phyloP scores from a whole-genome alignment of 805 yeast species.

The Candida parachauliodes region DNA sequence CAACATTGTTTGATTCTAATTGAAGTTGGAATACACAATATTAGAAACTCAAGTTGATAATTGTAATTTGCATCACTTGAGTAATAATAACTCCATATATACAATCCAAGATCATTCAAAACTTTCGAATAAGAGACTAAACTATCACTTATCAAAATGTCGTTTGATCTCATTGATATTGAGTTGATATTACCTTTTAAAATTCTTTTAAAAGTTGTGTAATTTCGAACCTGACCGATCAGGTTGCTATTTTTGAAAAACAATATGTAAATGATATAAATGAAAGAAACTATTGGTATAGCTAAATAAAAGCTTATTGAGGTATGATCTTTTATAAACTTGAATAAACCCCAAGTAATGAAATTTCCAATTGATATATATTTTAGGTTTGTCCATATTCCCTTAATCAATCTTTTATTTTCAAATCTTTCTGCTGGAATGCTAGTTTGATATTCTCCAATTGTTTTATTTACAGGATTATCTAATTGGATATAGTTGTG shows the following conservation, averaged over 20 bases:
- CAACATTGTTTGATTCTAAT: conserved; percentile 82
- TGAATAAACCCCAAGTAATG: conserved; percentile 21
- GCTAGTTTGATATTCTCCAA: conserved; percentile 32
- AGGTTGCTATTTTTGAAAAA: conserved; percentile 9
- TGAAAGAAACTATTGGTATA: conserved; percentile 11
- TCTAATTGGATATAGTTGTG: conserved; percentile 32
- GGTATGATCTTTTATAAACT: conserved; percentile 15
- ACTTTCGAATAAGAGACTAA: conserved; percentile 79
- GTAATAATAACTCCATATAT: conserved; percentile 44
- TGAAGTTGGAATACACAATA: conserved; percentile 55
- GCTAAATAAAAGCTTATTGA: conserved; percentile 2
- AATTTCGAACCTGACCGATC: conserved; percentile 39
- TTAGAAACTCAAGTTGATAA: conserved; percentile 25
- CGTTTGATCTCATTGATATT: conserved; percentile 61
- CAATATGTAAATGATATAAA: conserved; percentile 8
- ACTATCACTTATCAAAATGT: conserved; percentile 79
- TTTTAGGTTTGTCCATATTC: conserved; percentile 31
- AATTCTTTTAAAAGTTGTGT: conserved; percentile 50
- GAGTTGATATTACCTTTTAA: conserved; percentile 57
- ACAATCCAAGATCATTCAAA: conserved; percentile 64
- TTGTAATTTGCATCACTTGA: conserved; percentile 30
- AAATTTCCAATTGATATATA: conserved; percentile 21
- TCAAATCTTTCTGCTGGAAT: conserved; percentile 28
- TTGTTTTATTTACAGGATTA: conserved; percentile 9
- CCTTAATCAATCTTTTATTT: conserved; percentile 26